Conservation (phyloP, 768 basidiomycete genomes). For the Ramaria rubella region DNA sequence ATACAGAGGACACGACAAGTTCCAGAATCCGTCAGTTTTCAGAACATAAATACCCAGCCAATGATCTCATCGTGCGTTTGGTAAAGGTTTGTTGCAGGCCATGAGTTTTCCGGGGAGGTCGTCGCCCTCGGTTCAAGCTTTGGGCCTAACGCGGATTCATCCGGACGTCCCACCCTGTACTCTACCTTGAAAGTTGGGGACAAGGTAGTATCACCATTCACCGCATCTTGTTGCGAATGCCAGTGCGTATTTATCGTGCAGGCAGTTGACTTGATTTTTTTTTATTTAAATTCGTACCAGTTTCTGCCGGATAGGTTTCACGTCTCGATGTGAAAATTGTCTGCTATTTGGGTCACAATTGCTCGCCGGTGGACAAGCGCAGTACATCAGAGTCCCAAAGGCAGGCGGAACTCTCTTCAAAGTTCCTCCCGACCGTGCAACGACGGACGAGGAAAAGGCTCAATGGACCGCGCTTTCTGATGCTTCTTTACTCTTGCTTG, state of each 20-base stretch:
- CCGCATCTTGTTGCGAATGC: constrained; percentile 80
- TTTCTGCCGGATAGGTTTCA: constrained; percentile 67
- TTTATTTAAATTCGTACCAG: constrained; percentile 36
- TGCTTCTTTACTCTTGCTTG: constrained; percentile 61
- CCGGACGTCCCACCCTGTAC: constrained; percentile 56
- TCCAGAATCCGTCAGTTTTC: constrained; percentile 44
- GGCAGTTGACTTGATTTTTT: not conserved
- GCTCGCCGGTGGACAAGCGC: constrained; percentile 71
- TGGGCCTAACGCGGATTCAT: constrained; percentile 24
- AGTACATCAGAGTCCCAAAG: constrained; percentile 71
- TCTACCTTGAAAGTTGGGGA: constrained; percentile 61
- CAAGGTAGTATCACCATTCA: constrained; percentile 76
- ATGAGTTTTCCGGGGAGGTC: constrained; percentile 74
- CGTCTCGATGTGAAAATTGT: constrained; percentile 57
- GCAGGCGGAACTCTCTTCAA: constrained; percentile 73
- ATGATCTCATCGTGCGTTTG: constrained; percentile 2
- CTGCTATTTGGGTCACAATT: constrained; percentile 58
- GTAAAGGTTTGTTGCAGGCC: constrained; percentile 57
- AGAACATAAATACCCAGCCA: not conserved
- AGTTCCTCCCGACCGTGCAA: constrained; percentile 8
- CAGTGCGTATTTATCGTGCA: constrained; percentile 42
- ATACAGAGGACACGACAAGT: constrained; percentile 57
- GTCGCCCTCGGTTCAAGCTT: constrained; percentile 60
- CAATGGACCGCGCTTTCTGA: constrained; percentile 38
- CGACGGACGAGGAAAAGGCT: not conserved